Percentiles rank a stretch among this genome's conserved stretches.
Evolutionary conservation across 768 basidiomycete genomes (phyloP).

Genomic region (Pulveroboletus ravenelii): DNA sequence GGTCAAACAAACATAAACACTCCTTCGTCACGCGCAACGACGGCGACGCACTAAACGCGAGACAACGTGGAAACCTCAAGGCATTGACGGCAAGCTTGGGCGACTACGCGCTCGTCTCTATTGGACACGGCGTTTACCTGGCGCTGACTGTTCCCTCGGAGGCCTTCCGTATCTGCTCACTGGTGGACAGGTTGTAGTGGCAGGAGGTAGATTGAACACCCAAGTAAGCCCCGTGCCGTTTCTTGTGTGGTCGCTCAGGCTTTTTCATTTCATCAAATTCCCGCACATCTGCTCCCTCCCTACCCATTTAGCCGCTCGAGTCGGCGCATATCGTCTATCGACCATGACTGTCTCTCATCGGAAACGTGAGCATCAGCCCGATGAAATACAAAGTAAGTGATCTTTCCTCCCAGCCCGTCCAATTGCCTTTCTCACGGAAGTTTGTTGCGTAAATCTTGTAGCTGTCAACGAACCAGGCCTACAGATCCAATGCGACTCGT

Average conservation of each 20-base stretch:
- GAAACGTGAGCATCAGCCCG: conserved; percentile 58
- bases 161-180: not conserved
- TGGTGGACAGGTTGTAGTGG: not conserved
- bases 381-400: conserved; percentile 58
- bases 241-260: not conserved
- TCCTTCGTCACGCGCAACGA: conserved; percentile 6
- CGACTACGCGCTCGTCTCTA: not conserved
- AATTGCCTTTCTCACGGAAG: conserved; percentile 25
- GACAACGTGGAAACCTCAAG: not conserved
- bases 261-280: not conserved
- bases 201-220: not conserved
- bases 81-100: not conserved
- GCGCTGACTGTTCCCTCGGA: not conserved
- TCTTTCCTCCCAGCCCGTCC: not conserved
- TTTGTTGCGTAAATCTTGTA: conserved; percentile 33
- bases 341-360: conserved; percentile 64
- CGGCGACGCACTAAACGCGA: conserved; percentile 1
- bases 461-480: conserved; percentile 79
- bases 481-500: conserved; percentile 80
- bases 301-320: not conserved
- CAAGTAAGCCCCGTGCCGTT: not conserved
- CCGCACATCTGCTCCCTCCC: not conserved
- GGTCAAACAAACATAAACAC: conserved; percentile 15
- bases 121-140: not conserved
- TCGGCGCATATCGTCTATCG: not conserved